Evolutionary conservation across 228 moss, liverwort and hornwort species (phyloP), one percentile per base, ranked within the genome.

Genomic region (Sphagnum magellanicum): DNA sequence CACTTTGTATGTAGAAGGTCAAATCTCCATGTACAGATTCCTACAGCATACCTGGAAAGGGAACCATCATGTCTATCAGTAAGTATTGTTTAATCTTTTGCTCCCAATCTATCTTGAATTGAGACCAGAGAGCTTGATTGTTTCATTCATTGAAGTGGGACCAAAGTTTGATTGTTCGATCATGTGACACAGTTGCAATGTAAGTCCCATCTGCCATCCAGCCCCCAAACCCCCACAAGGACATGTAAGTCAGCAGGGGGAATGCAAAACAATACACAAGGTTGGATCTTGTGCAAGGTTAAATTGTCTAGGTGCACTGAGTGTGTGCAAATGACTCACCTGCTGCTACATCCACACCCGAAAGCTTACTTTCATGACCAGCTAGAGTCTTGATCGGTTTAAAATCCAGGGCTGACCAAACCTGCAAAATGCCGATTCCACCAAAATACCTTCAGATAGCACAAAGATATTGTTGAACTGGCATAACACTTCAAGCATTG

Each of bases 331-430:
- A 55, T 8, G 55, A 11, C 83, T 66, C 70, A 92, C 95, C 92
- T 87, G 79, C 79, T 74, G 88, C 85, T 15, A 98, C 90, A 76
- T 98, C 97, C 68, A 98, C 78, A 66, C 93, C 93, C 73, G 91
- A 76, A 68, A 98, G 80, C 76, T 98, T 98, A 61, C 90, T 93
- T 84, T 98, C 97, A 68, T 98, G 97, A 53, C 93, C 97, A n/a
- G 87, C 85, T 67, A 98, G 73, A 65, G 89, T 91, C 63, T 87
- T 98, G 13, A 98, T 91, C 4, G 93, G 88, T 77, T 84, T 98
- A 71, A 98, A 98, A 76, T 98, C 97, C 64, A 69, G 84, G 12
- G 82, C 82, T 59, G 97, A 91, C 97, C 97, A 98, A 76, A 97
- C 87, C 91, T 95, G 76, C 77, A 82, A 66, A 61, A 65, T 63